phyloP scores from a whole-genome alignment of 1,284 basidiomycete species.

The Naganishia liquefaciens region DNA sequence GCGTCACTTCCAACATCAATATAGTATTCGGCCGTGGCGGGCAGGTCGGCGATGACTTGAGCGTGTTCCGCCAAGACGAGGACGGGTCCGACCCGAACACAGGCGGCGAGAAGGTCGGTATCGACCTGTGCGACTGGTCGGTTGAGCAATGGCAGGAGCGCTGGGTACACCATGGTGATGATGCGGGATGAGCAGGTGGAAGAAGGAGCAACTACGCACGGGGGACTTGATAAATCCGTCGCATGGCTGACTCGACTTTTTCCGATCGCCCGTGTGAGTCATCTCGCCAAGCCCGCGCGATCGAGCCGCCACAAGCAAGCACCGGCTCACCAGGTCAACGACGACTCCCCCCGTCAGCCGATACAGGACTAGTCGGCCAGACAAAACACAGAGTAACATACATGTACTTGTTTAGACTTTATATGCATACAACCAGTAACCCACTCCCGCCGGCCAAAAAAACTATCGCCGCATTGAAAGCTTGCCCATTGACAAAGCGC shows the following conservation, averaged over 20 bases:
- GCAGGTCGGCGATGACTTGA: slow-evolving; percentile 39
- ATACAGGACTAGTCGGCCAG: too few relatives aligned
- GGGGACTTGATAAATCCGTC: background rate
- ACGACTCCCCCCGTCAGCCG: too few relatives aligned
- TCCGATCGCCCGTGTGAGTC: slow-evolving; percentile 23
- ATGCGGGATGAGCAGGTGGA: background rate
- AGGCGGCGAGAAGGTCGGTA: slow-evolving; percentile 61
- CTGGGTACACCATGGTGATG: slow-evolving; percentile 46
- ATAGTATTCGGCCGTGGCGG: slow-evolving; percentile 54
- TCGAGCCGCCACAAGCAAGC: background rate
- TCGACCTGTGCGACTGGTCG: slow-evolving; percentile 39
- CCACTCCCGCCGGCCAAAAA: background rate
- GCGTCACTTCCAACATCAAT: slow-evolving; percentile 63
- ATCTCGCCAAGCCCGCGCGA: slow-evolving; percentile 8
- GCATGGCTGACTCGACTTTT: slow-evolving; percentile 17
- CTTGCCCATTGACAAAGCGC: background rate
- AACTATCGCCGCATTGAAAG: background rate
- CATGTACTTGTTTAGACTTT: too few relatives aligned
- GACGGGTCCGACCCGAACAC: slow-evolving; percentile 74
- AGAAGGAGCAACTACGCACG: background rate
- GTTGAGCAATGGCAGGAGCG: slow-evolving; percentile 52
- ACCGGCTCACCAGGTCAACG: too few relatives aligned
- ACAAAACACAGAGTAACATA: too few relatives aligned
- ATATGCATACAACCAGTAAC: slow-evolving; percentile 1
- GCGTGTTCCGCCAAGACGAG: slow-evolving; percentile 58